Base-by-base conservation (phyloP, 2,329 filamentous ascomycete species). In the Myriosclerotinia duriaeana region DNA sequence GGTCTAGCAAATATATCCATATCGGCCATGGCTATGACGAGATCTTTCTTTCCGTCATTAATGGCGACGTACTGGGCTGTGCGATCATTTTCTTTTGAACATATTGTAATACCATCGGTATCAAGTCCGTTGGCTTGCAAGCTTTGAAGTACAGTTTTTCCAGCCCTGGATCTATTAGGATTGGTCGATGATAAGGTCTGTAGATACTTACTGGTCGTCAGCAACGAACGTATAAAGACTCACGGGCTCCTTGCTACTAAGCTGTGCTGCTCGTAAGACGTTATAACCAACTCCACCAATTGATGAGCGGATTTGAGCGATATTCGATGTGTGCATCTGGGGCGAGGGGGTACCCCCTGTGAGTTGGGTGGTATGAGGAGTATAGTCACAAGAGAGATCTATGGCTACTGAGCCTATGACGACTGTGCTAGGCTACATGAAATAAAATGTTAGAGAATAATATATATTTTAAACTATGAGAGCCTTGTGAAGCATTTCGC, bases 1-100 rank as follows among this genome's bases (percentile, higher is more conserved):
- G 85, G 83, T 0, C 81, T 80, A 68, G 84, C 79, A 54, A 83
- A 80, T 59, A 82, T 78, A 44, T 80, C 75, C 93, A 98, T 97
- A 76, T 98, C 95, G 5, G 94, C 93, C 92, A 97, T 96, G 55
- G 93, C 94, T 69, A 97, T 79, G n/a, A 93, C 84, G 2, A 99
- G 85, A 70, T 93, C 90, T 77, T 93, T 96, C 68, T 89, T 86
- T 0, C 82, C 82, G 74, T 96, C 91, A 76, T 98, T 99, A 70
- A 98, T 82, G 20, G 94, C 90, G 3, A 98, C 86, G 76, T 98
- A 98, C 77, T 97, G 93, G 0, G 93, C 92, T 2, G 94, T 98
- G 66, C 90, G 85, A 36, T 59, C n/a, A 22, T 30, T 22, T 1
- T 42, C 61, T 20, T 67, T 54, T 17, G 71, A 58, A 0, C 30